These are phyloP conservation scores for Colletotrichum truncatum DNA, from an alignment of 2,329 filamentous ascomycete species.

Conservation along the genomic window DNA sequence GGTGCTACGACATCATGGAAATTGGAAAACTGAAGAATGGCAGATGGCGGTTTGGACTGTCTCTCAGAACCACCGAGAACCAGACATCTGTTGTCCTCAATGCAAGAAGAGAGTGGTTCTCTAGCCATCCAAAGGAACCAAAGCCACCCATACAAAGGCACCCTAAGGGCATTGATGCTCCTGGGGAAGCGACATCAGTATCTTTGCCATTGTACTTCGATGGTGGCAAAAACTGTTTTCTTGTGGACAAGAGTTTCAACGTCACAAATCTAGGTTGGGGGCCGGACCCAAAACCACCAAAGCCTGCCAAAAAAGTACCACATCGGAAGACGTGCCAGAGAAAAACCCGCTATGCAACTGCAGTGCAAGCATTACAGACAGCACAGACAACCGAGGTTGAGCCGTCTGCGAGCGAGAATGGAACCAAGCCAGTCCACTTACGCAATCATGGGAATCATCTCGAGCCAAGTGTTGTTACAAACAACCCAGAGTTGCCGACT, in stretches of 20 bases:
- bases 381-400: too few relatives aligned
- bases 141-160: not conserved
- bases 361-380: too few relatives aligned
- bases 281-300: not conserved
- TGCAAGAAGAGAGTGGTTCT: not conserved
- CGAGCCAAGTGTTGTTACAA: too few relatives aligned
- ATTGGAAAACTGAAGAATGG: conserved; percentile 1
- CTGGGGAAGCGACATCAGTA: not conserved
- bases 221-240: not conserved
- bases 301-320: not conserved
- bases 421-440: too few relatives aligned
- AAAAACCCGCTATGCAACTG: too few relatives aligned
- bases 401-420: too few relatives aligned
- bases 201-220: not conserved
- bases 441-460: too few relatives aligned
- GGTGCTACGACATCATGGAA: not conserved
- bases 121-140: not conserved
- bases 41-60: not conserved
- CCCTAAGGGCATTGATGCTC: not conserved
- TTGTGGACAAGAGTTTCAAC: not conserved
- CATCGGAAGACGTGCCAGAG: too few relatives aligned
- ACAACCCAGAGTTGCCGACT: too few relatives aligned
- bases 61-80: not conserved
- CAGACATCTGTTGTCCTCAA: not conserved
- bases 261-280: not conserved